A percentile compares a stretch with the other conserved stretches of the same genome.
Evolutionary conservation across 2,329 filamentous ascomycete genomes (phyloP).

Genomic region (Talaromyces verruculosus): DNA sequence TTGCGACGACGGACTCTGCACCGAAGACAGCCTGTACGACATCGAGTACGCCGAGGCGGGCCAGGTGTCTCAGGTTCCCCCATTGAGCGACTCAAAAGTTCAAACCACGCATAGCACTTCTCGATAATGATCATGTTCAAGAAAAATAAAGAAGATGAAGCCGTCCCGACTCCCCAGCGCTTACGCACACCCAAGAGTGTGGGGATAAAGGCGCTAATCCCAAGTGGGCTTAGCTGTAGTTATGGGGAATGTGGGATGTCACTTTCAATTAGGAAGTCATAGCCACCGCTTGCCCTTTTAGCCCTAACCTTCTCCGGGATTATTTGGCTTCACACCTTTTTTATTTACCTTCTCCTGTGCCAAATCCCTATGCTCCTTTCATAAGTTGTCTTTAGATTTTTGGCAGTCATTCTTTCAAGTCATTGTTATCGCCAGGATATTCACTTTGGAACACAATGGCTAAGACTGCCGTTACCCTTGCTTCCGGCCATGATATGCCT

Average conservation of each 20-base stretch:
- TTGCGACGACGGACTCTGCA: constrained; percentile 52
- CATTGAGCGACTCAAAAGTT: not conserved
- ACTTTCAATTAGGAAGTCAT: not conserved
- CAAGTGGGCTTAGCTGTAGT: not conserved
- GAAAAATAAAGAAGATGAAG: not conserved
- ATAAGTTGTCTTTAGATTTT: not conserved
- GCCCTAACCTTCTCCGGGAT: not conserved
- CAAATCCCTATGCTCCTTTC: not conserved
- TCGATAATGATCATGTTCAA: not conserved
- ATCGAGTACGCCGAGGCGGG: not conserved
- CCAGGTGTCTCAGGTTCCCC: not conserved
- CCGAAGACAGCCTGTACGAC: constrained; percentile 50
- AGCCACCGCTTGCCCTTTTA: not conserved
- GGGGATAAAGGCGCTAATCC: not conserved
- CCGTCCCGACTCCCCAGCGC: not conserved
- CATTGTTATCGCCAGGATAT: not conserved
- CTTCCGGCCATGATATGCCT: not conserved
- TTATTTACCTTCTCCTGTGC: not conserved
- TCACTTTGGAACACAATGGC: not conserved
- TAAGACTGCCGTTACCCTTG: not conserved
- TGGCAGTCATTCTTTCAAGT: not conserved
- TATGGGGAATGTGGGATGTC: not conserved
- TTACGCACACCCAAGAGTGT: not conserved
- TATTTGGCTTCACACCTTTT: not conserved
- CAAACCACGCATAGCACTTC: not conserved